Evolutionary conservation across 2,329 filamentous ascomycete species (phyloP).

Genomic region (Fusarium zealandicum): DNA sequence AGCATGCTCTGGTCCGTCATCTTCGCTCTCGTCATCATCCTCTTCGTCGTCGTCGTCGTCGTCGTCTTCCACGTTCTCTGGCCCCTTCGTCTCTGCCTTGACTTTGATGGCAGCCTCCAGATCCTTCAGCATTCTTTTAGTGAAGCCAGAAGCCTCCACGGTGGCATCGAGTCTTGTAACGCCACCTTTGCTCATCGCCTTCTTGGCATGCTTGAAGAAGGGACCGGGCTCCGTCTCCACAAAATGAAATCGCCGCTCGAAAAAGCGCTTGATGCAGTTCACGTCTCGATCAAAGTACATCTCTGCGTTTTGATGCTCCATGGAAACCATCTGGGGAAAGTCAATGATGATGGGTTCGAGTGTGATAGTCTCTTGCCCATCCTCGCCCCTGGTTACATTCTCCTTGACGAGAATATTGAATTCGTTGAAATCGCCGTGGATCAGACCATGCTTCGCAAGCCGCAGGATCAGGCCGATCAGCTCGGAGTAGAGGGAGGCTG

Average conservation of each 20-base stretch:
- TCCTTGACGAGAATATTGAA: slow-evolving; percentile 98
- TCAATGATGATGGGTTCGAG: slow-evolving; percentile 90
- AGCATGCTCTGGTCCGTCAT: slow-evolving; percentile 31
- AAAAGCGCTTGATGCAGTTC: slow-evolving; percentile 93
- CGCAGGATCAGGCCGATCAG: slow-evolving; percentile 85
- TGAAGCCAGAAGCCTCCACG: slow-evolving; percentile 93
- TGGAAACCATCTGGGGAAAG: slow-evolving; percentile 97
- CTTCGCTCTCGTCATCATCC: slow-evolving; percentile 40
- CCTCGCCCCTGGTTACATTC: slow-evolving; percentile 53
- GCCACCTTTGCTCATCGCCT: slow-evolving; percentile 70
- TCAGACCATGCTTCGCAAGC: slow-evolving; percentile 85
- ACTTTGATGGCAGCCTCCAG: slow-evolving; percentile 88
- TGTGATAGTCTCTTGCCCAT: slow-evolving; percentile 52
- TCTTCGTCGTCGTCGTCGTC: slow-evolving; percentile 44
- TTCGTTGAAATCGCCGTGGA: slow-evolving; percentile 98
- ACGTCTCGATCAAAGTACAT: slow-evolving; percentile 99
- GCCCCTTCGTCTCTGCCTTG: slow-evolving; percentile 63
- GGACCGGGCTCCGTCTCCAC: slow-evolving; percentile 82
- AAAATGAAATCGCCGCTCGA: slow-evolving; percentile 88
- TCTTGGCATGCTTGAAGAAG: slow-evolving; percentile 83
- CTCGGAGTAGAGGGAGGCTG: slow-evolving; percentile 87
- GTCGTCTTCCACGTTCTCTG: slow-evolving; percentile 45
- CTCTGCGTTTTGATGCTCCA: slow-evolving; percentile 90
- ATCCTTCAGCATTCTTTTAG: slow-evolving; percentile 95
- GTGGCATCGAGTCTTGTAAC: slow-evolving; percentile 80